Base-by-base conservation (phyloP, 495 filamentous ascomycete species). In the Podospora conica region DNA sequence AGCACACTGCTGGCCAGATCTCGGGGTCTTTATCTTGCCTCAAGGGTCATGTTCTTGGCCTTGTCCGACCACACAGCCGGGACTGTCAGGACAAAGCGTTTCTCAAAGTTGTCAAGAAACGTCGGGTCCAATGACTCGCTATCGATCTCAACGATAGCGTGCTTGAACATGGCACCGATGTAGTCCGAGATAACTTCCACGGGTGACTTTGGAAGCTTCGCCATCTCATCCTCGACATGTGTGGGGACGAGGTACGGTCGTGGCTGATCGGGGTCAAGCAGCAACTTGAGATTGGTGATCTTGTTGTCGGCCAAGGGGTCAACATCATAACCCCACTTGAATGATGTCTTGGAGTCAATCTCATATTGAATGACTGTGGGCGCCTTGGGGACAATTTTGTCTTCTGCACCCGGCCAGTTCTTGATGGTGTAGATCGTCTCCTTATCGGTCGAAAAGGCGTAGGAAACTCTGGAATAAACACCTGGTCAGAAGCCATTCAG, bases 11-110 rank as follows among this genome's bases (percentile, higher is more conserved):
- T 7, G 5, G 15, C 7, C 2, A 7, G 33, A 1, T 7, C 15
- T n/a, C 15, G 15, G 15, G 15, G 1, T 48, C 0, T 48, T 4
- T 48, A n/a, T 48, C 33, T 48, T 18, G 63, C 63, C 55, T 53
- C 24, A 7, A 65, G 63, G 9, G 63, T 65, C 55, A 58, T 20
- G 63, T 48, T 29, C 63, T 65, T 65, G 63, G 63, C 63, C 8
- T 28, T 27, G 21, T 65, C 55, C 15, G 63, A 65, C 63, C 63
- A 65, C n/a, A 65, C 55, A 25, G 63, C 63, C 10, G 63, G 63
- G 5, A 65, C 63, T 11, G 63, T 65, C n/a, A 65, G 10, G 3
- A 65, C 53, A 1, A 63, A 56, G 3, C 20, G 20, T 4, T 1
- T 25, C 21, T 22, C 2, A 2, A 22, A 22, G 21, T 24, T 22